phyloP scores from a whole-genome alignment of 2,329 filamentous ascomycete genomes.

The Scopulariopsis brevicaulis region DNA sequence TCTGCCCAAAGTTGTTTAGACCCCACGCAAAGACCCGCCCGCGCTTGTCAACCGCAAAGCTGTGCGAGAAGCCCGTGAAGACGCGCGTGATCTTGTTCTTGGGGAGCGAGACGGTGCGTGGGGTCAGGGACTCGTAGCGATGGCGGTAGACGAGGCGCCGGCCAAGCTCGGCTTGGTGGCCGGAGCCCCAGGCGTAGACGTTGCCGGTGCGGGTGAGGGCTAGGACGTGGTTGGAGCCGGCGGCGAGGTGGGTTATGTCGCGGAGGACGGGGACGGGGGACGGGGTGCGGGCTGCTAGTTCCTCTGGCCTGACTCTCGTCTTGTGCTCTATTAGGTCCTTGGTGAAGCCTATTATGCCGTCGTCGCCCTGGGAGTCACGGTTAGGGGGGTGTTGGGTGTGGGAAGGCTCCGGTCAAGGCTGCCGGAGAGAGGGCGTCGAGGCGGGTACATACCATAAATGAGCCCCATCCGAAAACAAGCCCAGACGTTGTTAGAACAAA shows the following conservation, averaged over 20 bases:
- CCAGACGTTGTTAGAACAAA: conserved; percentile 52
- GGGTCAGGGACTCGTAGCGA: conserved; percentile 32
- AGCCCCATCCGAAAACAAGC: conserved; percentile 55
- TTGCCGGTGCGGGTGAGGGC: conserved; percentile 36
- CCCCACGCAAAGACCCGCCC: conserved; percentile 74
- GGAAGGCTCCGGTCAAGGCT: background rate
- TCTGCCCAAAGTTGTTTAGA: conserved; percentile 78
- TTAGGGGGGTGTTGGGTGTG: background rate
- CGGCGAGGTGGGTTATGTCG: conserved; percentile 37
- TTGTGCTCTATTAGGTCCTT: conserved; percentile 16
- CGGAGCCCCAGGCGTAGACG: conserved; percentile 46
- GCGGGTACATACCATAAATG: conserved; percentile 35
- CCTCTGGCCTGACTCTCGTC: conserved; percentile 1
- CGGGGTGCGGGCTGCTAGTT: conserved; percentile 13
- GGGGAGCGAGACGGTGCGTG: conserved; percentile 17
- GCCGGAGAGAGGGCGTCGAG: background rate
- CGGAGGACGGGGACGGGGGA: conserved; percentile 36
- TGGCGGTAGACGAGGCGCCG: conserved; percentile 38
- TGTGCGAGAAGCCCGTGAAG: conserved; percentile 63
- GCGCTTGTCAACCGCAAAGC: conserved; percentile 63
- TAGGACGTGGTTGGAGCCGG: conserved; percentile 45
- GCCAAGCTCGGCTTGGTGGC: conserved; percentile 30
- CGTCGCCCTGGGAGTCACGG: conserved; percentile 16
- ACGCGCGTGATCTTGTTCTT: conserved; percentile 58
- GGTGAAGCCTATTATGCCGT: conserved; percentile 39